phyloP scores from a whole-genome alignment of 768 basidiomycete species.

The Lactifluus volemus region DNA sequence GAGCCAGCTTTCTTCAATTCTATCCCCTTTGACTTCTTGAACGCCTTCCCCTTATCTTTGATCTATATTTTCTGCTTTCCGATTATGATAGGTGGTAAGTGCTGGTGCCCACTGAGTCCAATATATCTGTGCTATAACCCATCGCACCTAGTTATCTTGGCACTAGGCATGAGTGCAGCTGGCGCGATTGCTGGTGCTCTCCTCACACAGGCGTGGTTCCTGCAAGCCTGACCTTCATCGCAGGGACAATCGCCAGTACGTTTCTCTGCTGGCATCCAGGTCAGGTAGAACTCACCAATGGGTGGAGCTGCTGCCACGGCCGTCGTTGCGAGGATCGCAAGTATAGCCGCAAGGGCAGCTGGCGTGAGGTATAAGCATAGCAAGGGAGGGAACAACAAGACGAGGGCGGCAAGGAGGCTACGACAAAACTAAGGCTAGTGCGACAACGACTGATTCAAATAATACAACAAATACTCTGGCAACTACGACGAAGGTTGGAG shows the following conservation, averaged over 20 bases:
- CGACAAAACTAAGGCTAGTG: no score
- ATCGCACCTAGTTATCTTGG: not conserved
- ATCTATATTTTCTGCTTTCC: not conserved
- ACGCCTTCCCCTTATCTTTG: not conserved
- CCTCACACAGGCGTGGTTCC: not conserved
- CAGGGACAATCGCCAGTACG: conserved; percentile 2
- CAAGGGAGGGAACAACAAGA: no score
- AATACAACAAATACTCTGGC: no score
- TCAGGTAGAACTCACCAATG: no score
- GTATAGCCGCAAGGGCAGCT: no score
- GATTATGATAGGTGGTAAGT: not conserved
- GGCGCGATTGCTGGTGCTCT: not conserved
- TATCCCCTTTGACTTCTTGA: not conserved
- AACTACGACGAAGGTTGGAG: no score
- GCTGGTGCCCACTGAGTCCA: not conserved
- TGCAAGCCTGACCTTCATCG: not conserved
- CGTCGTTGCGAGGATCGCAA: no score
- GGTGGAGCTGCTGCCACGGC: no score
- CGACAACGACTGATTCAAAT: no score
- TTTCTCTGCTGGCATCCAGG: not conserved
- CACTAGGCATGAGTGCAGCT: not conserved
- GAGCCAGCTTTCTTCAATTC: not conserved
- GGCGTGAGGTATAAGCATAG: no score
- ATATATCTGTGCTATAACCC: not conserved
- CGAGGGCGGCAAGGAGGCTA: no score